Evolutionary conservation across 1,139 yeast species (phyloP).

Genomic region (Hansenula lynferdii): DNA sequence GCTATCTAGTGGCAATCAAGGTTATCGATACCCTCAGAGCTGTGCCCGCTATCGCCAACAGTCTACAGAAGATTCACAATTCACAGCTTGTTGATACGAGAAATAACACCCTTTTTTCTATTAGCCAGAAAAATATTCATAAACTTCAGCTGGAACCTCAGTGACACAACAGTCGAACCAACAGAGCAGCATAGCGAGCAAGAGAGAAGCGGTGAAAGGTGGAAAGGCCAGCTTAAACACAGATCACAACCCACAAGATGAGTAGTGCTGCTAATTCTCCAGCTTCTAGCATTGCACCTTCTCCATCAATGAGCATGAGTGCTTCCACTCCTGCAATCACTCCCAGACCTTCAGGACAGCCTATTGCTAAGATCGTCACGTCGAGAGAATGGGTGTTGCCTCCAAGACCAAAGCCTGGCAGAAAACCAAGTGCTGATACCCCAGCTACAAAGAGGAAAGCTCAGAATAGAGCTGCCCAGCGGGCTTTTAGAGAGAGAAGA

Average conservation of each 20-base stretch:
- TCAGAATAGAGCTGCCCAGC: conserved; percentile 91
- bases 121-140: too few species aligned
- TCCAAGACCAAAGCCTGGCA: conserved; percentile 86
- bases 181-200: too few species aligned
- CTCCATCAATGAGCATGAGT: neutral
- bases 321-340: conserved; percentile 1
- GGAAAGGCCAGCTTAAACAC: too few species aligned
- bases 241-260: neutral
- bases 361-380: conserved; percentile 47
- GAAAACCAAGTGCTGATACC: conserved; percentile 72
- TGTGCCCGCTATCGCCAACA: too few species aligned
- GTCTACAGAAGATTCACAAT: too few species aligned
- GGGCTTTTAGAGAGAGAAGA: conserved; percentile 59
- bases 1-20: too few species aligned
- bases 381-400: conserved; percentile 92
- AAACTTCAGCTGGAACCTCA: too few species aligned
- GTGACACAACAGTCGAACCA: too few species aligned
- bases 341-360: conserved; percentile 5
- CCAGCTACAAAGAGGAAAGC: conserved; percentile 81
- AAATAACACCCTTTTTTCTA: too few species aligned
- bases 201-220: too few species aligned
- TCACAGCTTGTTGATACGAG: too few species aligned
- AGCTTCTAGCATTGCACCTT: conserved; percentile 1
- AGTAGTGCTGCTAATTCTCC: conserved; percentile 3
- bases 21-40: too few species aligned